A percentile compares a stretch with the other conserved stretches of the same genome.
Conservation (phyloP, 768 basidiomycete species). For the Tylopilus felleus region DNA sequence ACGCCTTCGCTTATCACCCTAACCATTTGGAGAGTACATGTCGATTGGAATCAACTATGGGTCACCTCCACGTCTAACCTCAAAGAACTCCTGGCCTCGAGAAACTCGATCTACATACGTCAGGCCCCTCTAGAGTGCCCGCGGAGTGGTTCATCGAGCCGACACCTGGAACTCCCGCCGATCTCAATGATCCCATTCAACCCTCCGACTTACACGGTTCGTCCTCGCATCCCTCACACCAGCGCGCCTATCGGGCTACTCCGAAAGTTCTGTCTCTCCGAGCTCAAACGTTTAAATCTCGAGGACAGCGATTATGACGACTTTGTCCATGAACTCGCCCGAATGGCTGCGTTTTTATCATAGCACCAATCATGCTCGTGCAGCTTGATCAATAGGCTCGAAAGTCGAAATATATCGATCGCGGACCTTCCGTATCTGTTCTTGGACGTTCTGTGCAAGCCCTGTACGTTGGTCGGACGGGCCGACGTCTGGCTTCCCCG, state of each 20-base stretch:
- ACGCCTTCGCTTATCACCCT: constrained; percentile 48
- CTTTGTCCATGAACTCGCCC: constrained; percentile 43
- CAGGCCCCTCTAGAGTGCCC: constrained; percentile 51
- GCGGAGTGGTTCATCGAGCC: constrained; percentile 34
- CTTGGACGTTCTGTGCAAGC: too few relatives aligned
- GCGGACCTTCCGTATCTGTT: too few relatives aligned
- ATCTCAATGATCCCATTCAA: constrained; percentile 32
- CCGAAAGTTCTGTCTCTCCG: constrained; percentile 32
- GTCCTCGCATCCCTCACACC: constrained; percentile 51
- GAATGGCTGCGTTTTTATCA: constrained; percentile 20
- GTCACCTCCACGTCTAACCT: constrained; percentile 24
- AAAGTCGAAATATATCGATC: constrained; percentile 40
- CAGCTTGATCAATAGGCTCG: constrained; percentile 42
- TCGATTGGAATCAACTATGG: constrained; percentile 55
- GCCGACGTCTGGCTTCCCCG: too few relatives aligned
- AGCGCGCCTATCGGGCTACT: constrained; percentile 36
- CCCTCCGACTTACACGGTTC: constrained; percentile 31
- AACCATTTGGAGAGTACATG: constrained; percentile 66
- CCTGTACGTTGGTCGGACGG: too few relatives aligned
- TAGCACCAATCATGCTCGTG: constrained; percentile 34
- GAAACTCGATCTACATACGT: constrained; percentile 49
- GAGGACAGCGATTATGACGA: constrained; percentile 52
- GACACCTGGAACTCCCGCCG: constrained; percentile 14
- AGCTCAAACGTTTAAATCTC: constrained; percentile 45
- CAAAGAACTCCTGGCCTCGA: constrained; percentile 52